These are phyloP conservation scores for Lentinula edodes DNA, from an alignment of 768 basidiomycete species.

Conservation along the genomic window DNA sequence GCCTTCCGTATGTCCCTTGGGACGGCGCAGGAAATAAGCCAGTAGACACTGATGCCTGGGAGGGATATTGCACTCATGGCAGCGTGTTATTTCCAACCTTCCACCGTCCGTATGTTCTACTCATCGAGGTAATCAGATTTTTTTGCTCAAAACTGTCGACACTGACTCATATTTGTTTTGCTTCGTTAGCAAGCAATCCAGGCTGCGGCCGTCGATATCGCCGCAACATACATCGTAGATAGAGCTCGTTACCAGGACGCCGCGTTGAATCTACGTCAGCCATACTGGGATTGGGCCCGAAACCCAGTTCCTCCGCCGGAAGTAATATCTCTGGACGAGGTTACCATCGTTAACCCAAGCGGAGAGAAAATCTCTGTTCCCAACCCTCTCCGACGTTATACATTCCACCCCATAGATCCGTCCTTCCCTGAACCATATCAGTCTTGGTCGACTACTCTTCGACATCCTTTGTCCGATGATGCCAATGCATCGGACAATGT, in stretches of 20 bases:
- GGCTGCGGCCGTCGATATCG: slow-evolving; percentile 32
- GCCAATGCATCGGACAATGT: slow-evolving; percentile 27
- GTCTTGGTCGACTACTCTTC: slow-evolving; percentile 27
- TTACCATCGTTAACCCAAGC: slow-evolving; percentile 27
- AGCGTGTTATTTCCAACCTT: slow-evolving; percentile 49
- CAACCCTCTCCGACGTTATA: slow-evolving; percentile 31
- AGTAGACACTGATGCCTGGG: slow-evolving; percentile 19
- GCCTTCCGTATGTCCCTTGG: slow-evolving; percentile 41
- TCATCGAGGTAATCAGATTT: slow-evolving; percentile 36
- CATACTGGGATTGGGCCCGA: slow-evolving; percentile 50
- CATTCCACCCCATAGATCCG: slow-evolving; percentile 25
- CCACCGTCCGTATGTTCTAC: slow-evolving; percentile 47
- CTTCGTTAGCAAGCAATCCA: slow-evolving; percentile 42
- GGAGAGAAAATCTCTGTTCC: slow-evolving; percentile 16
- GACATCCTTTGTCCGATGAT: slow-evolving; percentile 21
- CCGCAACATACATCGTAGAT: slow-evolving; percentile 30
- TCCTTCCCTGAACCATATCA: slow-evolving; percentile 25
- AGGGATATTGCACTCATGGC: slow-evolving; percentile 55
- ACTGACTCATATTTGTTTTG: background rate
- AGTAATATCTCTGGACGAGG: slow-evolving; percentile 27
- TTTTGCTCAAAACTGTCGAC: background rate
- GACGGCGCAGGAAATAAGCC: slow-evolving; percentile 29
- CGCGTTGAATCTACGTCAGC: slow-evolving; percentile 30
- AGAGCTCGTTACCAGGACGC: slow-evolving; percentile 25
- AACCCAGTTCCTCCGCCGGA: slow-evolving; percentile 32